Base-by-base conservation (phyloP, 495 filamentous ascomycete species). In the Sordaria brevicollis region DNA sequence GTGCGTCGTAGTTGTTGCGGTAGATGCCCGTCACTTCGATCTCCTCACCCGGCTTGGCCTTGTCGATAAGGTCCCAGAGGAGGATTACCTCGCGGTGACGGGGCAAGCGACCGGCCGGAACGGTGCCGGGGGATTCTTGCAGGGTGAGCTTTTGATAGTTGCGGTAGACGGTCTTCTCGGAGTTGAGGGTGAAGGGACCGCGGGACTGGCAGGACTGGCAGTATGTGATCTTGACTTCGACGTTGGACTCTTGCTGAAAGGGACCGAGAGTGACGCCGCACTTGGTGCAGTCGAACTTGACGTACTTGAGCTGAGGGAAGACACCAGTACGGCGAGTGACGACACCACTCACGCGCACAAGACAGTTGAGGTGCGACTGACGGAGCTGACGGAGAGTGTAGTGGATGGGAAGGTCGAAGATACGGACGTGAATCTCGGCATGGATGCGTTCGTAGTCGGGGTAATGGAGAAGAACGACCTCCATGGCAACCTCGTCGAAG, bases 71-170 rank as follows among this genome's bases (percentile, higher is more conserved):
- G 82, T 99, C 96, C 88, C 95, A 97, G 19, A 98, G 89, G 9
- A 99, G 87, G 73, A 99, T 92, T 19, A 98, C 93, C 77, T 99
- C 96, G 66, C 96, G 89, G 76, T 97, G 93, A 35, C 96, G 90
- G 3, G 96, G 96, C 37, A 99, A 89, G 80, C 96, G 93, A 72
- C 96, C 96, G 37, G 96, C 93, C 17, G 96, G 96, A 11, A 99
- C 96, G 2, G 96, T 97, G 39, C 96, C 96, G 29, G 96, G 96
- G 2, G 96, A 96, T 80, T 99, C 96, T 79, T 99, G 96, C 10
- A 99, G 86, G 1, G 95, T 99, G 76, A 99, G 83, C 75, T 97
- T 98, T 78, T 99, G 96, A 83, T 96, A 99, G 79, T 99, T 99
- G 66, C 96, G 89, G 83, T 98, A 99, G n/a, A 99, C 91, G 0